A percentile compares a stretch with the other conserved stretches of the same genome.
phyloP scores from a whole-genome alignment of 2,329 filamentous ascomycete genomes.

The Phialemoniopsis sp. region DNA sequence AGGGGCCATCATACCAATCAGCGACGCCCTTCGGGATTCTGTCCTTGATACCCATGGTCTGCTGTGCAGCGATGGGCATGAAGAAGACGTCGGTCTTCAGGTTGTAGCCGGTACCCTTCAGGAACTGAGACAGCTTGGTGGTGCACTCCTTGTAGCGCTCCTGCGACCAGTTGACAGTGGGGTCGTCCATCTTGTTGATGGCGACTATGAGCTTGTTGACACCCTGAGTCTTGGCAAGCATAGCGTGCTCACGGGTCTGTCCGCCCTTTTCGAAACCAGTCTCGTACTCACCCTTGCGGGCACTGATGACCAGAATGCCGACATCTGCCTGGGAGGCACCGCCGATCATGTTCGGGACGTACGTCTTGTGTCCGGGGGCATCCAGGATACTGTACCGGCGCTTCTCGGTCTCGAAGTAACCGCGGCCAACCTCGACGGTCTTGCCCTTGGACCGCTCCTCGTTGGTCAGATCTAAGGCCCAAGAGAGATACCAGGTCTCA shows the following conservation, averaged over 20 bases:
- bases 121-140: conserved; percentile 78
- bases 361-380: conserved; percentile 96
- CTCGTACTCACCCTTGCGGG: conserved; percentile 97
- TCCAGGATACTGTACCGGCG: conserved; percentile 95
- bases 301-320: conserved; percentile 91
- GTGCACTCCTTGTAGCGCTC: conserved; percentile 91
- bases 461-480: conserved; percentile 95
- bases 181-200: conserved; percentile 99
- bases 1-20: conserved; percentile 85
- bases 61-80: conserved; percentile 94
- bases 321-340: conserved; percentile 91
- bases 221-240: conserved; percentile 96
- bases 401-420: conserved; percentile 96
- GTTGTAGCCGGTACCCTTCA: conserved; percentile 93
- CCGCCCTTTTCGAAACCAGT: conserved; percentile 96
- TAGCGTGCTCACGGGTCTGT: conserved; percentile 86
- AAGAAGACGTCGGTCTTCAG: conserved; percentile 89
- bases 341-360: conserved; percentile 97
- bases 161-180: conserved; percentile 93
- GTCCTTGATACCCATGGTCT: conserved; percentile 81
- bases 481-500: conserved; percentile 98
- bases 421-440: conserved; percentile 94
- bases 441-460: conserved; percentile 96
- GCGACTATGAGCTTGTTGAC: conserved; percentile 94
- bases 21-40: conserved; percentile 72